Base-by-base conservation (phyloP, 1,139 yeast species). In the Kluyveromyces sp. region DNA sequence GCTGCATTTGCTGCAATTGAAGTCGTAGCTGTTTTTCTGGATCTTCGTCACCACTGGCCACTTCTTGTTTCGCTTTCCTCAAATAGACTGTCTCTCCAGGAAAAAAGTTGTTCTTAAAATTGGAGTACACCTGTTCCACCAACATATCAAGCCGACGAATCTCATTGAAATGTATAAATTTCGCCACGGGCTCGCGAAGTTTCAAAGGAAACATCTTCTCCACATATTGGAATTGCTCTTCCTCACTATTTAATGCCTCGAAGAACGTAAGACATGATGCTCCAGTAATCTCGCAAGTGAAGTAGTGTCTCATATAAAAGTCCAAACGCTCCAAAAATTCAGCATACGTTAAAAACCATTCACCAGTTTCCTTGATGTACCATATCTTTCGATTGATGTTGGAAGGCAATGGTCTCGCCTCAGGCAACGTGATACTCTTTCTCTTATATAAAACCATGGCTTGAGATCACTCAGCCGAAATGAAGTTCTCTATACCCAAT, bases 211-310 rank as follows among this genome's bases (percentile, higher is more conserved):
- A 92, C 61, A 79, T 78, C 50, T 75, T 73, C 58, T 89, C 95
- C 48, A 90, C 89, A 51, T 78, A 81, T 51, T 72, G 71, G 59
- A 83, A 78, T 63, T 84, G 92, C 43, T 66, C 66, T 51, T 72
- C 74, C 67, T 92, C 98, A 54, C 87, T 81, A 49, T 81, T 79
- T 42, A 78, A 72, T 0, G 98, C 98, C 60, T 92, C 95, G 63
- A 89, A 89, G 63, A 79, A 92, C 0, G 96, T 87, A 48, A 90
- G 73, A 58, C 95, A 84, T 25, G 96, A 84, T 59, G 89, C 88
- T 28, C 98, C 98, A 0, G 97, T 88, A 47, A 92, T 83, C 68
- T 92, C 98, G 69, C 97, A 92, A 4, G 89, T 95, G 67, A 92
- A 92, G 63, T 87, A 84, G 54, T 80, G 79, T 50, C 80, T 76